Percentiles rank a stretch among this genome's conserved stretches.
phyloP scores from a whole-genome alignment of 1,139 yeast species.

The Suhomyces anneliseae region DNA sequence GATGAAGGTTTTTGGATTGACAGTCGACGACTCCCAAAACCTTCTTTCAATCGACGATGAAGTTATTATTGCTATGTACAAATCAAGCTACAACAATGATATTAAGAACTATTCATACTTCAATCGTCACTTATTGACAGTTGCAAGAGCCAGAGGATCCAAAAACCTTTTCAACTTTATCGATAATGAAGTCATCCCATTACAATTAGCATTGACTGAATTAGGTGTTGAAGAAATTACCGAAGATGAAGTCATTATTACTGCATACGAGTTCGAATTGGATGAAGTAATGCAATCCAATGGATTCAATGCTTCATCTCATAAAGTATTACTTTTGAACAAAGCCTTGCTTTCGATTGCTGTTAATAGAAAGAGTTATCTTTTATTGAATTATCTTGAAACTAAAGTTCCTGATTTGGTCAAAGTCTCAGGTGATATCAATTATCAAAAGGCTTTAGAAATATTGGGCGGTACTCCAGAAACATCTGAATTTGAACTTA shows the following conservation, averaged over 20 bases:
- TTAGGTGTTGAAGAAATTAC: conserved; percentile 64
- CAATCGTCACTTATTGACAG: conserved; percentile 36
- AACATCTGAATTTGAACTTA: conserved; percentile 56
- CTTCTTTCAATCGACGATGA: conserved; percentile 40
- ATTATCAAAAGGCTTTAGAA: conserved; percentile 39
- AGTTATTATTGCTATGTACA: conserved; percentile 47
- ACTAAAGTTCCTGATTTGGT: conserved; percentile 38
- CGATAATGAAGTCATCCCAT: conserved; percentile 53
- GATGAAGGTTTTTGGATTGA: conserved; percentile 54
- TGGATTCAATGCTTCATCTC: conserved; percentile 47
- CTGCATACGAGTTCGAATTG: conserved; percentile 64
- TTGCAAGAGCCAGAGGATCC: conserved; percentile 51
- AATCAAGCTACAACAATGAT: conserved; percentile 35
- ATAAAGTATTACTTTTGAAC: conserved; percentile 39
- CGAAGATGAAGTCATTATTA: conserved; percentile 72
- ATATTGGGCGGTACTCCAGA: conserved; percentile 43
- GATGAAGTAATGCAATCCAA: conserved; percentile 64
- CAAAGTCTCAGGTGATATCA: conserved; percentile 15
- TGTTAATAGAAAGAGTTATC: conserved; percentile 38
- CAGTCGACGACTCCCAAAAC: conserved; percentile 18
- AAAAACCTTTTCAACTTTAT: conserved; percentile 42
- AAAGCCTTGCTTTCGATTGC: conserved; percentile 44
- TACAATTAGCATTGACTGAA: conserved; percentile 58
- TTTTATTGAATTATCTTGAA: conserved; percentile 49
- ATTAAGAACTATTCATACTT: conserved; percentile 37